Base-by-base conservation (phyloP, 352 stramenopile species). In the Pythium aphanidermatum region DNA sequence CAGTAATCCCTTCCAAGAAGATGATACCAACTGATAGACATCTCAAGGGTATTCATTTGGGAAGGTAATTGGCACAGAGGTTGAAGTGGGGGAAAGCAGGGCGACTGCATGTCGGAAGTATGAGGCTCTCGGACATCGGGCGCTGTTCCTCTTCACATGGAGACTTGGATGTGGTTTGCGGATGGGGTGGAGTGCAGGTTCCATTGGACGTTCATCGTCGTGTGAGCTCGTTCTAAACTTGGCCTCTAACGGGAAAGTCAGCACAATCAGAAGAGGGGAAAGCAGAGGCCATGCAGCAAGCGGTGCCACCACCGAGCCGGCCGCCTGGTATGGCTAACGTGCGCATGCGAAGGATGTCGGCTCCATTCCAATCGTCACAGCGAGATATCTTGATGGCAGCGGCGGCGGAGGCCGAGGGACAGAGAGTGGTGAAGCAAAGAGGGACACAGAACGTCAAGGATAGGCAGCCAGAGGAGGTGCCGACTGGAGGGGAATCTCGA, bases 21-120 rank as follows among this genome's bases (percentile, higher is more conserved):
- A 39, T 27, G 8, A 16, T n/a, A n/a, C n/a, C n/a, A n/a, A 13
- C 19, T 14, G 4, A n/a, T 13, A 25, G 11, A 32, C 3, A 46
- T 42, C 17, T 33, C 27, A 25, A 17, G 34, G 27, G 17, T 32
- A 46, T 38, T 2, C 2, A 12, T 24, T 45, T 12, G 13, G 38
- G 14, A 37, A 32, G 44, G 29, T 29, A 16, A n/a, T 19, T 24
- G 1, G 25, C 39, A 9, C 36, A 6, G 7, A 19, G 24, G 38
- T 53, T 60, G 46, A 53, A 53, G 45, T 53, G 47, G 23, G 37
- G 28, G 41, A 37, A 46, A 48, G 32, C 7, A 38, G 7, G 16
- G 10, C 32, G 16, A 38, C 10, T 8, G 28, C 28, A 32, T 13
- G 19, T n/a, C n/a, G n/a, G n/a, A n/a, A n/a, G n/a, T n/a, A n/a